Base-by-base conservation (phyloP, 2,329 filamentous ascomycete genomes). In the Arachnomyces sp. region DNA sequence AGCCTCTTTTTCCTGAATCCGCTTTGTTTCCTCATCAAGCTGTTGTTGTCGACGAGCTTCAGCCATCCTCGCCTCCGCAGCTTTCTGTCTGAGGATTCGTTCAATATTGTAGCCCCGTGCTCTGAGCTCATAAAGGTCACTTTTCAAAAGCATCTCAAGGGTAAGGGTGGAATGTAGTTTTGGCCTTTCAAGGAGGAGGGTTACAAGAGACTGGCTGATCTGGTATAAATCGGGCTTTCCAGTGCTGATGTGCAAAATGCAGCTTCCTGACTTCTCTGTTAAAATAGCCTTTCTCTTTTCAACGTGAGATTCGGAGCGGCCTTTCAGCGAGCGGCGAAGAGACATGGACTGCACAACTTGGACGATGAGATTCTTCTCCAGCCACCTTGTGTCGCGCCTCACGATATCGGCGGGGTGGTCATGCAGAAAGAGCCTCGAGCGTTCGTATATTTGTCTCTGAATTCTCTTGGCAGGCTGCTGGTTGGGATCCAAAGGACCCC, bases 21-120 rank as follows among this genome's bases (percentile, higher is more conserved):
- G 73, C 54, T 78, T 76, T 48, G 82, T 77, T 55, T 94, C 86
- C 46, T 85, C 83, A 4, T 88, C 61, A 28, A 84, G 80, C 18
- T 36, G 55, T 54, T 82, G 82, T 54, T 83, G 80, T 36, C 85
- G 77, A 58, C 87, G 80, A 52, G 85, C 84, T 55, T 95, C 89
- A 0, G 87, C 88, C 48, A 96, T 80, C 38, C 86, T 78, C 4
- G 86, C 86, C 61, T 96, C 88, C 2, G 86, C 85, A 14, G 84
- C 87, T 66, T 93, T 93, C 39, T 83, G 83, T 29, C 86, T 79
- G 15, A 98, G 72, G 46, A 98, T 96, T 36, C 92, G 83, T 55
- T 95, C 87, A 30, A 98, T 92, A 51, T 98, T 96, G 70, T 95
- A 96, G 2, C 92, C 92, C 48, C 92, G 86, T 44, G 81, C 80